Conservation (phyloP, 1,139 yeast genomes). For the Blastobotrys persicus region DNA sequence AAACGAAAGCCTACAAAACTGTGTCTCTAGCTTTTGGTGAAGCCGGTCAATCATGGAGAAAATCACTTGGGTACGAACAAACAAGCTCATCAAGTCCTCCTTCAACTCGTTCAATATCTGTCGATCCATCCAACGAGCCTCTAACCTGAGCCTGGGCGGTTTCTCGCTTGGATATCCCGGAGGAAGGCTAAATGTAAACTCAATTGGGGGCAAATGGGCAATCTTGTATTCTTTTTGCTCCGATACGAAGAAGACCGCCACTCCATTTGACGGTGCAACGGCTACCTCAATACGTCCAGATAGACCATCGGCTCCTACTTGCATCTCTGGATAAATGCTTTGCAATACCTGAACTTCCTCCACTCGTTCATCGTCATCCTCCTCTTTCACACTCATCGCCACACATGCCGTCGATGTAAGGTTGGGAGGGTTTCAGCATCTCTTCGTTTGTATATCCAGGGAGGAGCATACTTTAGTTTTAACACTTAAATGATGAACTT, state of each 20-base stretch:
- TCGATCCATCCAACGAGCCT: constrained; percentile 29
- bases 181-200: constrained; percentile 24
- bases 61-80: constrained; percentile 48
- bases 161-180: constrained; percentile 25
- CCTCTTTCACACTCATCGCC: not conserved
- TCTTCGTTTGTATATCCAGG: no score
- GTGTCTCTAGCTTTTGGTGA: constrained; percentile 10
- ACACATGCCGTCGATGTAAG: not conserved
- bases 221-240: constrained; percentile 16
- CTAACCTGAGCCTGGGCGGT: constrained; percentile 27
- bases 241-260: constrained; percentile 20
- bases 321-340: constrained; percentile 52
- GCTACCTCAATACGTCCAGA: constrained; percentile 14
- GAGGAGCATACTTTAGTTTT: no score
- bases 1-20: constrained; percentile 6
- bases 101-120: constrained; percentile 33
- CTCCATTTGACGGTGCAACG: constrained; percentile 22
- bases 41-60: constrained; percentile 46
- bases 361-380: constrained; percentile 4
- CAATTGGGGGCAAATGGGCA: constrained; percentile 27
- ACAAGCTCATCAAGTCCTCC: constrained; percentile 22
- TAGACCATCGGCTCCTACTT: constrained; percentile 21
- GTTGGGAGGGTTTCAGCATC: no score
- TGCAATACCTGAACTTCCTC: constrained; percentile 50
- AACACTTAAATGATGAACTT: no score